Evolutionary conservation across 345 rosid genomes (phyloP).

Genomic region (Gossypium raimondii): DNA sequence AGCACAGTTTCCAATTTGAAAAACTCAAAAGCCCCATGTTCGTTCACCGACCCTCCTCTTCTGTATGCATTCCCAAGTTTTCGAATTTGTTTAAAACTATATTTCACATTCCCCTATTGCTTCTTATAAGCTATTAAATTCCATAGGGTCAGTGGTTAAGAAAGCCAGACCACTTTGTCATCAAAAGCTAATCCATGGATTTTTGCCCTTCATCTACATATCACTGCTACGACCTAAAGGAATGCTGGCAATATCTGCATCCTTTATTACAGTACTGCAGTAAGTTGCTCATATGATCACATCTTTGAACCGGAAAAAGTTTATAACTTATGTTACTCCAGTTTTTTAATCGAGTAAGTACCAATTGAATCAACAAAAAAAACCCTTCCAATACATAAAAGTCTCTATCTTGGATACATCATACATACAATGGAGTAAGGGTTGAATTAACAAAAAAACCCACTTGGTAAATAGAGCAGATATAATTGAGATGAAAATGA

Average conservation of each 20-base stretch:
- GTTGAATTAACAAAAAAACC: background rate
- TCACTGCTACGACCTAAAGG: background rate
- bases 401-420: too few relatives aligned
- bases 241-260: background rate
- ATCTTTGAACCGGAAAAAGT: too few relatives aligned
- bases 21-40: slow-evolving; percentile 24
- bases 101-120: slow-evolving; percentile 15
- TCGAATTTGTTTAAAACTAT: slow-evolving; percentile 2
- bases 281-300: background rate
- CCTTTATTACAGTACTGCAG: background rate
- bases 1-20: slow-evolving; percentile 28
- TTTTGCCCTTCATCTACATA: background rate
- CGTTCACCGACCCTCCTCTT: slow-evolving; percentile 23
- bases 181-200: background rate
- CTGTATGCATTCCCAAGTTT: slow-evolving; percentile 28
- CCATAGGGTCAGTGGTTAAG: background rate
- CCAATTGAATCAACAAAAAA: too few relatives aligned
- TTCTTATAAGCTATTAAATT: background rate
- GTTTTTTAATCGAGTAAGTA: too few relatives aligned
- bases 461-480: background rate
- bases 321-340: too few relatives aligned
- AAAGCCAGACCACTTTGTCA: background rate
- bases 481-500: background rate
- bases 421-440: background rate
- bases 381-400: too few relatives aligned